Evolutionary conservation across 2,329 filamentous ascomycete genomes (phyloP).

Genomic region (Ophiostoma australiae): DNA sequence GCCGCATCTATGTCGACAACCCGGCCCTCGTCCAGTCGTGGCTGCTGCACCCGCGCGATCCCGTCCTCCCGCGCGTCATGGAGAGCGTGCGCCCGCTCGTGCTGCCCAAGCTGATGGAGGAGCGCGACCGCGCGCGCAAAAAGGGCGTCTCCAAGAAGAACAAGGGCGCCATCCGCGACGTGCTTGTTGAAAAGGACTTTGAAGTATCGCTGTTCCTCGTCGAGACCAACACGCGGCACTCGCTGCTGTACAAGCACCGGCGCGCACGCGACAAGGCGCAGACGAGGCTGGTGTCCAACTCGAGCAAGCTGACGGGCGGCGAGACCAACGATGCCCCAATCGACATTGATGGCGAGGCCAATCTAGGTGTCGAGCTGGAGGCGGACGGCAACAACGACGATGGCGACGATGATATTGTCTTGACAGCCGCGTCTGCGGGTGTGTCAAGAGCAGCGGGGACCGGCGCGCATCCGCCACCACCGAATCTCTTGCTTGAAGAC

Average conservation of each 20-base stretch:
- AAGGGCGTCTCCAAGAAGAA: conserved; percentile 59
- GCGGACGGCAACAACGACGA: conserved; percentile 35
- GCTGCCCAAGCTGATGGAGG: conserved; percentile 84
- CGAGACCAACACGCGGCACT: conserved; percentile 78
- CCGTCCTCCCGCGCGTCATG: conserved; percentile 76
- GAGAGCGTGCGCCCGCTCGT: conserved; percentile 79
- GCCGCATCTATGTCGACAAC: conserved; percentile 91
- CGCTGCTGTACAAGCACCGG: conserved; percentile 81
- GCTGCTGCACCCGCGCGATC: conserved; percentile 71
- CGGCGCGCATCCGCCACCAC: not conserved
- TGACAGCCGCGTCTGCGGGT: conserved; percentile 27
- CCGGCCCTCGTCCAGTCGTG: conserved; percentile 77
- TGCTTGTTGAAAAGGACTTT: conserved; percentile 83
- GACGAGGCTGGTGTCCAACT: conserved; percentile 55
- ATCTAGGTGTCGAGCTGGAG: conserved; percentile 13
- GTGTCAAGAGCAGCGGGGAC: conserved; percentile 30
- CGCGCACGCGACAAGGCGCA: conserved; percentile 58
- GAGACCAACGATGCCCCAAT: conserved; percentile 51
- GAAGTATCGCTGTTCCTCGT: conserved; percentile 92
- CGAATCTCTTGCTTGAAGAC: conserved; percentile 47
- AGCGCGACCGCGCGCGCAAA: conserved; percentile 62
- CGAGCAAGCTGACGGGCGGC: conserved; percentile 55
- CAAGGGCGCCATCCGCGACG: conserved; percentile 76
- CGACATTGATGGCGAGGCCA: conserved; percentile 42
- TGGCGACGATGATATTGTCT: conserved; percentile 49